Conservation (phyloP, 768 basidiomycete genomes). For the Boletus pseudo-olivaceus region DNA sequence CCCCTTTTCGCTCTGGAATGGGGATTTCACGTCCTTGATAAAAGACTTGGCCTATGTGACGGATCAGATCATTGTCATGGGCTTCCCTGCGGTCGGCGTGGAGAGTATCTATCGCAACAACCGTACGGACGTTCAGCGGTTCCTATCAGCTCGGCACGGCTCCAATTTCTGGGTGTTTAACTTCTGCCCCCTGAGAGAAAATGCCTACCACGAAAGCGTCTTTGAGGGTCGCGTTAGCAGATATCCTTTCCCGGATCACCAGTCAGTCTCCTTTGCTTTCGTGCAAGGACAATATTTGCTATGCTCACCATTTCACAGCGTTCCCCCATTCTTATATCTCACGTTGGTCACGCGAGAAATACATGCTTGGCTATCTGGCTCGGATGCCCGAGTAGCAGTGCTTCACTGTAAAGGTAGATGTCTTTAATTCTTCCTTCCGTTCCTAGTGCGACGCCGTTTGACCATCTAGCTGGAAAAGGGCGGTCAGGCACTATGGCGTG, state of each 20-base stretch:
- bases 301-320: constrained; percentile 37
- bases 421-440: background rate
- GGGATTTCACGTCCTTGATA: background rate
- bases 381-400: constrained; percentile 67
- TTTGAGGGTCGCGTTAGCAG: constrained; percentile 77
- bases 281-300: background rate
- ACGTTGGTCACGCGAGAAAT: constrained; percentile 74
- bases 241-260: constrained; percentile 90
- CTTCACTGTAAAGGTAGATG: constrained; percentile 80
- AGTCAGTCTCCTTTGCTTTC: constrained; percentile 66
- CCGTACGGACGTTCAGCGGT: constrained; percentile 69
- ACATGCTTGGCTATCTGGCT: constrained; percentile 63
- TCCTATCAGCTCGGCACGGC: constrained; percentile 69
- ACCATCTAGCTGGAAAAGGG: constrained; percentile 65
- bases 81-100: constrained; percentile 78
- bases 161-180: constrained; percentile 88
- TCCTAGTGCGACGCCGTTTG: constrained; percentile 3
- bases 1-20: constrained; percentile 12
- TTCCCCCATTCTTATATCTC: constrained; percentile 74
- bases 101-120: constrained; percentile 80
- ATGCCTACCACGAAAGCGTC: constrained; percentile 65
- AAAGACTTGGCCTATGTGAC: constrained; percentile 68
- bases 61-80: constrained; percentile 73
- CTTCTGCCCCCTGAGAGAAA: constrained; percentile 79
- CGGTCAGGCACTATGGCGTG: constrained; percentile 86